Evolutionary conservation across 2,329 filamentous ascomycete species (phyloP).

Genomic region (Trichophyton mentagrophytes): DNA sequence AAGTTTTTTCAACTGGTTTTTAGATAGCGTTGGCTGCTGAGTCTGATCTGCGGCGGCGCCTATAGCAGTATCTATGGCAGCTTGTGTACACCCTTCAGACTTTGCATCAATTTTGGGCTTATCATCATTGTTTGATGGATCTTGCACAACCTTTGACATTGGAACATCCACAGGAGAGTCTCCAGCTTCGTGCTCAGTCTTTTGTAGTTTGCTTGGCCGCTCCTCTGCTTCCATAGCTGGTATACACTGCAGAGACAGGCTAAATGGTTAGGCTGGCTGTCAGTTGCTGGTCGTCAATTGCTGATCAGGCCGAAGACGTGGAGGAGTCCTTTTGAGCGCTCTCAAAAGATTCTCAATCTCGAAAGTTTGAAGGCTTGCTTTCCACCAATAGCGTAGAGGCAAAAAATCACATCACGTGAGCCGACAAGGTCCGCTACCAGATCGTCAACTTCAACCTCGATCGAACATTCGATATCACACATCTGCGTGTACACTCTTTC

Average conservation of each 20-base stretch:
- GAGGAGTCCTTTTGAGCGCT: too few relatives aligned
- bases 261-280: too few relatives aligned
- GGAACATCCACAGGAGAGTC: neutral
- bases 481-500: constrained; percentile 5
- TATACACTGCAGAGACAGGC: too few relatives aligned
- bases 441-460: constrained; percentile 18
- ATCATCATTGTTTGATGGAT: constrained; percentile 3
- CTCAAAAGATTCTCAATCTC: neutral
- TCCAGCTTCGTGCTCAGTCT: constrained; percentile 31
- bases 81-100: neutral
- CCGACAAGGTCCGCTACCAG: constrained; percentile 3
- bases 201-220: constrained; percentile 43
- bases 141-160: constrained; percentile 11
- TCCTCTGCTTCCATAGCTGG: constrained; percentile 39
- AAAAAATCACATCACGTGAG: constrained; percentile 6
- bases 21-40: constrained; percentile 47
- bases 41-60: neutral
- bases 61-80: neutral
- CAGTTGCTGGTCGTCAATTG: too few relatives aligned
- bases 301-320: too few relatives aligned
- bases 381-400: neutral
- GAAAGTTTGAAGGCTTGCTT: neutral
- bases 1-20: constrained; percentile 73
- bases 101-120: neutral
- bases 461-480: constrained; percentile 17